Evolutionary conservation across 2,329 filamentous ascomycete species (phyloP).

Genomic region (Pseudohalonectria lignicola): DNA sequence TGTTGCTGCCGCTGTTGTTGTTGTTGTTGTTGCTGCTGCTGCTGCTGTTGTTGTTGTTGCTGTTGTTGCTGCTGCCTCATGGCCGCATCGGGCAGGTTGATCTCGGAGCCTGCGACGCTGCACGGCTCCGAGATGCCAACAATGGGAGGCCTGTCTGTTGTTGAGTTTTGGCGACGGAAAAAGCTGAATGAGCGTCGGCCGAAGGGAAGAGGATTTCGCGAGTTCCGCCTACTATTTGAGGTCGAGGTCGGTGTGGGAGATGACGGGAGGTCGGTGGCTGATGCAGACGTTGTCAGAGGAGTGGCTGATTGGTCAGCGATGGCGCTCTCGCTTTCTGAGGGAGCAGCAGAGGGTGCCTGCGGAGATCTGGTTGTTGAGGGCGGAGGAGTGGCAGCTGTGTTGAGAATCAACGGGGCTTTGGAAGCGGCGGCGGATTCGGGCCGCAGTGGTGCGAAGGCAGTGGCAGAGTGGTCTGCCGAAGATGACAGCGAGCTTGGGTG

Average conservation of each 20-base stretch:
- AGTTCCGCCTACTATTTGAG: constrained; percentile 29
- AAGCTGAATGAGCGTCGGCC: constrained; percentile 29
- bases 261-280: neutral
- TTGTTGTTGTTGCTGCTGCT: neutral
- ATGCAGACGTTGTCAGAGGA: constrained; percentile 4
- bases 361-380: no score
- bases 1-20: neutral
- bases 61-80: constrained; percentile 1
- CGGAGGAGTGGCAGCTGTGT: constrained; percentile 7
- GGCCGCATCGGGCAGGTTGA: constrained; percentile 14
- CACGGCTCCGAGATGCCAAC: constrained; percentile 9
- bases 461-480: constrained; percentile 12
- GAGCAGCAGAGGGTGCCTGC: neutral
- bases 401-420: constrained; percentile 11
- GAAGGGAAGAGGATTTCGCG: constrained; percentile 27
- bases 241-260: constrained; percentile 20
- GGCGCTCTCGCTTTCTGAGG: neutral
- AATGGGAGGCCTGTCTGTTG: constrained; percentile 15
- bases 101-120: constrained; percentile 12
- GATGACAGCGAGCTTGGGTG: constrained; percentile 10
- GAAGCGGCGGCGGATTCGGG: constrained; percentile 2
- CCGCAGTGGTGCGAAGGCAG: constrained; percentile 5
- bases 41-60: constrained; percentile 1
- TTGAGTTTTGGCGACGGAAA: constrained; percentile 31
- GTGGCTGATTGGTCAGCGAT: neutral